Percentiles rank a stretch among this genome's conserved stretches.
Conservation (phyloP, 176 grass and related monocot genomes). For the Melocanna baccifera region DNA sequence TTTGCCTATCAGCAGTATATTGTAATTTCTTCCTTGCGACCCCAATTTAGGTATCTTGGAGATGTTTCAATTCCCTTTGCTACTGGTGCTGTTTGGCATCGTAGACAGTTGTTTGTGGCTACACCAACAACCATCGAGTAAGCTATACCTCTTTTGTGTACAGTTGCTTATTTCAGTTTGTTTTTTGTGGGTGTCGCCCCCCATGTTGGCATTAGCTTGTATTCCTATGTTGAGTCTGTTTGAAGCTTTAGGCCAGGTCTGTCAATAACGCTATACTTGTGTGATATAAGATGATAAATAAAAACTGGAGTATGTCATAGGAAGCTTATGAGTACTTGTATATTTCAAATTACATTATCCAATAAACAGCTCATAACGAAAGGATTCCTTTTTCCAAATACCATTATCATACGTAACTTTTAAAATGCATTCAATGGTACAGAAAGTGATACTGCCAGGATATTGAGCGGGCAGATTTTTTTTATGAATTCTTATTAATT, state of each 20-base stretch:
- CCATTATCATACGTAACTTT: not conserved
- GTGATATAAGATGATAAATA: conserved; percentile 18
- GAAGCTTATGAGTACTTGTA: conserved; percentile 1
- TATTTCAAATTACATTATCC: not conserved
- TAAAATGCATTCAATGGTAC: not conserved
- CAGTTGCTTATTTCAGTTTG: conserved; percentile 2
- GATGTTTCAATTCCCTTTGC: conserved; percentile 97
- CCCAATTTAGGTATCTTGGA: conserved; percentile 93
- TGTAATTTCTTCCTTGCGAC: conserved; percentile 92
- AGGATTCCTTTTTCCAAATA: not conserved
- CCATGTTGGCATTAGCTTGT: conserved; percentile 3
- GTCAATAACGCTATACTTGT: conserved; percentile 18
- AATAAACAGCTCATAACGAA: not conserved
- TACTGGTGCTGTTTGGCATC: conserved; percentile 96
- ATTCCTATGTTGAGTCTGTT: not conserved
- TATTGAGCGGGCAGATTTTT: conserved; percentile 6
- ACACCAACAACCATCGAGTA: conserved; percentile 99
- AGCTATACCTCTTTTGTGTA: conserved; percentile 41
- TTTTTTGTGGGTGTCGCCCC: not conserved
- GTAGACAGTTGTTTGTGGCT: conserved; percentile 94
- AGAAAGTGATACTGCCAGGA: not conserved
- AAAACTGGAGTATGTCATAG: not conserved
- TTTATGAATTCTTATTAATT: not conserved
- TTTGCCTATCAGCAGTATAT: conserved; percentile 97
- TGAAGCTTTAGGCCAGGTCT: not conserved